phyloP scores from a whole-genome alignment of 176 grass and related monocot genomes.

The Eremochloa ophiuroides region DNA sequence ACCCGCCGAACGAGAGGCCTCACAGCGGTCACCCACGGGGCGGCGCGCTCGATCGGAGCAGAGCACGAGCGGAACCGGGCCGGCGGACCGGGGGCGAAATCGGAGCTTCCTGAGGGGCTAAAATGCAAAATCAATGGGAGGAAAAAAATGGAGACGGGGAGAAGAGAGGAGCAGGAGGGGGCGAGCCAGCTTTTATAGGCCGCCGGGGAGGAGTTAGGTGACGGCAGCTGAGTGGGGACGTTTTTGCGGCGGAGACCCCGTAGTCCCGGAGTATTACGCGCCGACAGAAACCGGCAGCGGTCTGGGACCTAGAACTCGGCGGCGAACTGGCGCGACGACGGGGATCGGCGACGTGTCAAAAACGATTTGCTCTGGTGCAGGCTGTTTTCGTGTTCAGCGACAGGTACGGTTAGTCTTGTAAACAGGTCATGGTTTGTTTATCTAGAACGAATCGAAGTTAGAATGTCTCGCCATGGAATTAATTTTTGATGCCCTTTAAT shows the following conservation, averaged over 20 bases:
- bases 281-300: neutral
- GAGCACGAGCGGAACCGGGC: neutral
- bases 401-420: neutral
- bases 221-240: neutral
- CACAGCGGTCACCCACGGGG: neutral
- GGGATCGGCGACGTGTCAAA: neutral
- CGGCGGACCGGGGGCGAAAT: constrained; percentile 5
- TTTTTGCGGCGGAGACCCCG: neutral
- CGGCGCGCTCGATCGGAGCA: constrained; percentile 34
- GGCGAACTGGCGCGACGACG: no score
- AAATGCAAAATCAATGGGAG: constrained; percentile 33
- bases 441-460: constrained; percentile 6
- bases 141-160: constrained; percentile 14
- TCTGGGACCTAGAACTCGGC: no score
- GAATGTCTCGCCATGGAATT: neutral
- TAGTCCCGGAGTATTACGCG: constrained; percentile 4
- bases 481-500: neutral
- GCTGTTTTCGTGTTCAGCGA: neutral
- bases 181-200: constrained; percentile 20
- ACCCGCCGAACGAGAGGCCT: neutral
- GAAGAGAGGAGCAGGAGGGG: constrained; percentile 26
- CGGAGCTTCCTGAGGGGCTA: constrained; percentile 19
- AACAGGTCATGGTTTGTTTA: neutral
- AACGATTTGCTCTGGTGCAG: neutral
- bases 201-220: neutral